These are phyloP conservation scores for Sordariomycetes sp. DNA, from an alignment of 2,329 filamentous ascomycete species.

Conservation along the genomic window DNA sequence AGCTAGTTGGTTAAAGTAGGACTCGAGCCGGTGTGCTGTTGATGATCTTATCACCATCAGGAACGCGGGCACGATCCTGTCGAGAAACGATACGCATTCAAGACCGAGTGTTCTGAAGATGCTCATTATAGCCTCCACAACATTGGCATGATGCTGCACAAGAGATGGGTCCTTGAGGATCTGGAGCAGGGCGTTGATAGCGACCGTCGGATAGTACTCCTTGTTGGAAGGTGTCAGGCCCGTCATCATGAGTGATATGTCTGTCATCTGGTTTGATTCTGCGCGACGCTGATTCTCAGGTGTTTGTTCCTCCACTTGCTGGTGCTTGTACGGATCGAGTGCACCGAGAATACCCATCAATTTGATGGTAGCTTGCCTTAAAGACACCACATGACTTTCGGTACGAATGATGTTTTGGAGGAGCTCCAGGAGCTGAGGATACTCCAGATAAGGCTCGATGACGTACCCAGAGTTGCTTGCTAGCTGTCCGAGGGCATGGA, in stretches of 20 bases:
- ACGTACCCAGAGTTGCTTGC: slow-evolving; percentile 97
- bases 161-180: slow-evolving; percentile 88
- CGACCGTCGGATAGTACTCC: slow-evolving; percentile 96
- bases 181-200: slow-evolving; percentile 89
- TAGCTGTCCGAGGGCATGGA: slow-evolving; percentile 83
- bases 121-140: slow-evolving; percentile 97
- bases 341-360: slow-evolving; percentile 92
- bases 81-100: slow-evolving; percentile 91
- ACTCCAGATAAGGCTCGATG: slow-evolving; percentile 90
- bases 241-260: slow-evolving; percentile 97
- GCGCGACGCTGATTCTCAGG: slow-evolving; percentile 67
- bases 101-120: slow-evolving; percentile 95
- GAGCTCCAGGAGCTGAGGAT: slow-evolving; percentile 86
- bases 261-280: slow-evolving; percentile 63
- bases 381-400: slow-evolving; percentile 71
- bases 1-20: slow-evolving; percentile 95
- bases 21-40: slow-evolving; percentile 70
- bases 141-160: slow-evolving; percentile 80
- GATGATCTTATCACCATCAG: slow-evolving; percentile 80
- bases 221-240: slow-evolving; percentile 93
- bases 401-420: slow-evolving; percentile 90
- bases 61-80: slow-evolving; percentile 90
- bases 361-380: slow-evolving; percentile 92
- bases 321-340: slow-evolving; percentile 91
- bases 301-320: slow-evolving; percentile 83